These are phyloP conservation scores for Scleroderma citrinum DNA, from an alignment of 768 basidiomycete genomes.

Conservation along the genomic window DNA sequence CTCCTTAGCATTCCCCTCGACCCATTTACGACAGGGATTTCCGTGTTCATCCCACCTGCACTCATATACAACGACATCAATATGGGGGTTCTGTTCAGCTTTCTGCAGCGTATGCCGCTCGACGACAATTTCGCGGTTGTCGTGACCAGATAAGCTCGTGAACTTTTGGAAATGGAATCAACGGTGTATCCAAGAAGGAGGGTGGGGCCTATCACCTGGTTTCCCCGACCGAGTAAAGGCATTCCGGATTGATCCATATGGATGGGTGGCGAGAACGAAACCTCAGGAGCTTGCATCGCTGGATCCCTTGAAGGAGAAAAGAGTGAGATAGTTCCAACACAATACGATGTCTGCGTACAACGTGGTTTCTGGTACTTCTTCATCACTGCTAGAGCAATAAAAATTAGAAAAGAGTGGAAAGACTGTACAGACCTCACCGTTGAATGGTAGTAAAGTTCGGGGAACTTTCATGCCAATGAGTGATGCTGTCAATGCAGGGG, in stretches of 20 bases:
- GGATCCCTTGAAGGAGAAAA: neutral
- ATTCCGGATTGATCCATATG: neutral
- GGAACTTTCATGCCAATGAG: neutral
- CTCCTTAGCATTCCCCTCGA: constrained; percentile 2
- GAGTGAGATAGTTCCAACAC: neutral
- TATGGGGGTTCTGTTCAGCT: neutral
- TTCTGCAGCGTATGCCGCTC: neutral
- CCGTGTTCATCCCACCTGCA: neutral
- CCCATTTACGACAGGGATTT: neutral
- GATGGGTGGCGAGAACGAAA: neutral
- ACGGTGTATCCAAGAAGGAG: neutral
- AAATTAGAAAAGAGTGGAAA: neutral
- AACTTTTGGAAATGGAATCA: neutral
- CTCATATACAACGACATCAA: neutral
- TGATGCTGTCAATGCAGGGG: neutral
- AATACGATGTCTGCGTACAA: neutral
- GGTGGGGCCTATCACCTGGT: neutral
- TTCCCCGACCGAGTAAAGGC: neutral
- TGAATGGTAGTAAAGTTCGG: neutral
- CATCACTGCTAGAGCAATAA: neutral
- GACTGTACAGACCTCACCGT: neutral
- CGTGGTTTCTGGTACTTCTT: neutral
- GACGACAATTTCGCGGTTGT: neutral
- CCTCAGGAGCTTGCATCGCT: neutral
- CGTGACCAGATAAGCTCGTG: neutral